A percentile compares a stretch with the other conserved stretches of the same genome.
Evolutionary conservation across 2,329 filamentous ascomycete genomes (phyloP).

Genomic region (Drechslerella coelobrocha): DNA sequence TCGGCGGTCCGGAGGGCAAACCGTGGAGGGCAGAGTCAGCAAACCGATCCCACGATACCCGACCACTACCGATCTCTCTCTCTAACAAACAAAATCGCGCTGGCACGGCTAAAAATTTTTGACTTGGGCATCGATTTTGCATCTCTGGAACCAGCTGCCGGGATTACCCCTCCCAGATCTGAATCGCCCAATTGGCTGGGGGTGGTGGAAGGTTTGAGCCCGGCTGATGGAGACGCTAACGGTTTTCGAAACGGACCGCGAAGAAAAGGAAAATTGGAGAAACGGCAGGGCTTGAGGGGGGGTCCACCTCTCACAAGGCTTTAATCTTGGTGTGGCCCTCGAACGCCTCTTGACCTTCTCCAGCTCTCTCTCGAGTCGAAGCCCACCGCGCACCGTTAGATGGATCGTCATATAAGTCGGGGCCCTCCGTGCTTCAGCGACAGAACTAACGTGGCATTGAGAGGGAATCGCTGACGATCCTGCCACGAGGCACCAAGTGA

Average conservation of each 20-base stretch:
- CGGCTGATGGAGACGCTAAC: conserved; percentile 18
- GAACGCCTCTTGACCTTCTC: conserved; percentile 9
- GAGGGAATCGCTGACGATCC: conserved; percentile 14
- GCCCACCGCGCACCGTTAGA: conserved; percentile 6
- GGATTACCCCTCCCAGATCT: neutral
- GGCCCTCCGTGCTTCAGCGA: conserved; percentile 22
- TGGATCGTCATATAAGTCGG: conserved; percentile 32
- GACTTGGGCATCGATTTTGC: no score
- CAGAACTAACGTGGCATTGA: conserved; percentile 27
- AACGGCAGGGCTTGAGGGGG: conserved; percentile 24
- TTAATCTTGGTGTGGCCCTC: conserved; percentile 37
- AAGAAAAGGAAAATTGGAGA: conserved; percentile 26
- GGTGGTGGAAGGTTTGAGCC: conserved; percentile 11
- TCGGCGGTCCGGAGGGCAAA: no score
- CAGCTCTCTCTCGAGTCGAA: neutral
- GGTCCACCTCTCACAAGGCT: conserved; percentile 27
- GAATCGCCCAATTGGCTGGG: conserved; percentile 25
- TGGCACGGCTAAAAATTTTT: no score
- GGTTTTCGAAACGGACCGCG: conserved; percentile 40
- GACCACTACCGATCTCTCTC: no score
- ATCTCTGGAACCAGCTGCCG: no score
- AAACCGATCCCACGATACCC: no score
- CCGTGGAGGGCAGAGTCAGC: no score
- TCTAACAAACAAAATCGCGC: no score
- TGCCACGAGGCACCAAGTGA: conserved; percentile 32